Base-by-base conservation (phyloP, 441 rosid genomes). In the Adansonia grandidieri region DNA sequence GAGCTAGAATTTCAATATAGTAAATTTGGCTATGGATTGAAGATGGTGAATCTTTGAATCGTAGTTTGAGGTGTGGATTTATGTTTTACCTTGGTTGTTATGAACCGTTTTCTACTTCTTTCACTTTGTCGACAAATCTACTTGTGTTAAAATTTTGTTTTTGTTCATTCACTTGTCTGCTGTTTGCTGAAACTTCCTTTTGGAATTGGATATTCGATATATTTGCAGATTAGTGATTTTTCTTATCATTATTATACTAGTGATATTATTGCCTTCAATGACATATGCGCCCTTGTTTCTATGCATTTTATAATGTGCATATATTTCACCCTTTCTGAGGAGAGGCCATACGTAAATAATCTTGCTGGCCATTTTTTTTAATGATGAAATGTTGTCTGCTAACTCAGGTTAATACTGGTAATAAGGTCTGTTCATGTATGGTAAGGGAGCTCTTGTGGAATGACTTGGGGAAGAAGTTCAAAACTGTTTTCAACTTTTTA, bases 61-160 rank as follows among this genome's bases (percentile, higher is more conserved):
- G 74, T 75, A 45, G 71, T 83, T 71, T 83, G 71, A 66, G 48
- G 14, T 66, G 71, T 62, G 77, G 54, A 79, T 74, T 77, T 78
- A 75, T 45, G 53, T 69, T 64, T 72, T 63, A 63, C 44, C 45
- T 76, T 78, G 62, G 71, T 58, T 81, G 28, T 70, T 83, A 74
- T 85, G 84, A 85, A 85, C 54, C 80, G 68, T 61, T 65, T 40
- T 80, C 57, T 75, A 63, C 61, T 73, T 20, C 77, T 64, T 57
- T 73, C 7, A 73, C 68, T 79, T 77, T 79, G 84, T 85, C 78
- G 65, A 80, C 85, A 81, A 73, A 71, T 82, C 87, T 4, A 22
- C 74, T 37, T 63, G 71, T 71, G 74, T 79, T 81, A 64, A 77
- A 79, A 50, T 84, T 87, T 87, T 88, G 85, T 28, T 70, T 74